Evolutionary conservation across 768 basidiomycete species (phyloP), one percentile per base, ranked within the genome.

Genomic region (Suillus fuscotomentosus): DNA sequence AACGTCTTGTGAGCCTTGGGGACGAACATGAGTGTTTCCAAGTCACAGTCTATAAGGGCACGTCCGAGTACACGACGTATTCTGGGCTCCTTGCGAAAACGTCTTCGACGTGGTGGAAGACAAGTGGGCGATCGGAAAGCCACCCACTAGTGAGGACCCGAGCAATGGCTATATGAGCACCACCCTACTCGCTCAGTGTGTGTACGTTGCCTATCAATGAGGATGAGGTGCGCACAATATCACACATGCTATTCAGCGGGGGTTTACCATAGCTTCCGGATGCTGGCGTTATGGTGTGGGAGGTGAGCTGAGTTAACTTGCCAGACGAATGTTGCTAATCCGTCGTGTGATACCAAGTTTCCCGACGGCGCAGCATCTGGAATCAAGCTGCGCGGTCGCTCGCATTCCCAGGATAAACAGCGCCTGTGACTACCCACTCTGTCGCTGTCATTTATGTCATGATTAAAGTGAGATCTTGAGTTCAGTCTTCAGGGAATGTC

Each of bases 71-170:
- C 66, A 77, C 76, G 0, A 76, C 73, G 2, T 82, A 81, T 64
- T 61, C 69, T 51, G 71, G 70, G 43, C 76, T 86, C 15, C 69
- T 85, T 31, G 72, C 67, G 60, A 54, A 73, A 9, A 82, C 82
- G 0, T 78, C 81, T 11, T 72, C 74, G 10, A 64, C 69, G 13
- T 84, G 74, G 75, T 83, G 83, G 1, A 60, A 76, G 17, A 78
- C 71, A 91, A 93, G 76, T 79, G 91, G 56, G 85, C 91, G 66
- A 89, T 93, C 69, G 90, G 90, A 3, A 93, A 92, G 74, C 90
- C 90, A 1, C 86, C 85, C 2, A 62, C 80, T 0, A 66, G 65
- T 6, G 69, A 75, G 10, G 85, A 86, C 60, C 86, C 88, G 2
- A 81, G 65, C 64, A 89, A 84, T 66, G 87, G 81, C 5, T 84